Conservation (phyloP, 805 yeast species). For the Candida ovalis region DNA sequence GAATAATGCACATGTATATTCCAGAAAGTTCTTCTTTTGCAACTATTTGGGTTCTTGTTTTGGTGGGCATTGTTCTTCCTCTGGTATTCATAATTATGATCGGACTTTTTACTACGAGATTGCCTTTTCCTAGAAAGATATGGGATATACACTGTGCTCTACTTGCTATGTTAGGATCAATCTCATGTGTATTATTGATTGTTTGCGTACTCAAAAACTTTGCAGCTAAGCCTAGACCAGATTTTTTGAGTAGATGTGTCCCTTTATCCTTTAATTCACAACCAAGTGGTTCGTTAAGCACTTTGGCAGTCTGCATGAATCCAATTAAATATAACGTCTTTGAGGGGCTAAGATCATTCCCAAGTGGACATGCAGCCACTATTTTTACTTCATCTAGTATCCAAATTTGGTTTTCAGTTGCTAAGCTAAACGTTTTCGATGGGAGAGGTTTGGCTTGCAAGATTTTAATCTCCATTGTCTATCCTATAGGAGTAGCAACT, state of each 20-base stretch:
- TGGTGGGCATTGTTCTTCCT: conserved; percentile 32
- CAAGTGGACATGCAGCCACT: conserved; percentile 54
- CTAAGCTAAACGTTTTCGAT: conserved; percentile 34
- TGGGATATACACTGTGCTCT: conserved; percentile 42
- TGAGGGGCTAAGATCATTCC: conserved; percentile 57
- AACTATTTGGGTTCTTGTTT: conserved; percentile 31
- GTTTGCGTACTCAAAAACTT: conserved; percentile 45
- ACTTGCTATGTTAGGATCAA: conserved; percentile 35
- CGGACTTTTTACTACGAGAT: conserved; percentile 18
- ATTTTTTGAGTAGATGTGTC: conserved; percentile 45
- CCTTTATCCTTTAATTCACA: conserved; percentile 33
- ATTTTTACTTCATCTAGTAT: conserved; percentile 44
- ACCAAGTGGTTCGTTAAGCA: conserved; percentile 35
- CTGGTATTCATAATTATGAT: conserved; percentile 25
- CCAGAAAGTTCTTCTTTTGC: conserved; percentile 32
- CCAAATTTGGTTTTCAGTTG: conserved; percentile 32
- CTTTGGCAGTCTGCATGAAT: conserved; percentile 45
- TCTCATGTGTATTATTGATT: conserved; percentile 34
- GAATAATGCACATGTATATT: conserved; percentile 33
- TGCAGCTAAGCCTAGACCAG: conserved; percentile 51
- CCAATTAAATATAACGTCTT: conserved; percentile 30
- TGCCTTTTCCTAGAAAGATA: conserved; percentile 21
- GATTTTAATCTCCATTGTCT: conserved; percentile 27
- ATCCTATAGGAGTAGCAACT: conserved; percentile 34
- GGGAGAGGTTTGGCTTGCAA: conserved; percentile 34